Evolutionary conservation across 1,139 yeast species (phyloP).

Genomic region (Yamadazyma triangularis): DNA sequence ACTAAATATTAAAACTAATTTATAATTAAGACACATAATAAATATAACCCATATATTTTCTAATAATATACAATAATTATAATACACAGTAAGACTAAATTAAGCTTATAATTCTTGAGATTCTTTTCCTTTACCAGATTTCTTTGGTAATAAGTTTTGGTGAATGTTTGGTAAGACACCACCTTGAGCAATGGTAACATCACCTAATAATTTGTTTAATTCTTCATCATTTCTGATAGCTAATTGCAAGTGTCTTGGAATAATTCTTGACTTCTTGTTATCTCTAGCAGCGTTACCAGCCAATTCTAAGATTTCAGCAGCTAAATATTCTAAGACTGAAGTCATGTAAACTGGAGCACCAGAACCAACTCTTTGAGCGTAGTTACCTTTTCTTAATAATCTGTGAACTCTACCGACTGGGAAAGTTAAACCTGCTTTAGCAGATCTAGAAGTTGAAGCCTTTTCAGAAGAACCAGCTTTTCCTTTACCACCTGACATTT

Average conservation of each 20-base stretch:
- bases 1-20: not conserved
- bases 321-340: conserved; percentile 49
- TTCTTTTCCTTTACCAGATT: conserved; percentile 75
- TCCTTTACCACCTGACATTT: conserved; percentile 53
- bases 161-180: conserved; percentile 98
- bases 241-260: conserved; percentile 50
- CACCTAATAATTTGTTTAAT: conserved; percentile 67
- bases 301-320: conserved; percentile 53
- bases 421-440: conserved; percentile 52
- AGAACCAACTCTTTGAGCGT: conserved; percentile 54
- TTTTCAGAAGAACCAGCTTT: conserved; percentile 51
- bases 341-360: conserved; percentile 55
- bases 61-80: conserved; percentile 17
- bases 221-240: conserved; percentile 55
- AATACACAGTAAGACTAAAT: conserved; percentile 8
- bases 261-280: conserved; percentile 55
- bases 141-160: conserved; percentile 93
- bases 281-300: conserved; percentile 58
- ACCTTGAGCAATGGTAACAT: conserved; percentile 95
- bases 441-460: conserved; percentile 51
- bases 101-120: conserved; percentile 71
- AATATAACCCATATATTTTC: not conserved
- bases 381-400: conserved; percentile 52
- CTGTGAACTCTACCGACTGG: conserved; percentile 56
- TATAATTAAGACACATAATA: conserved; percentile 1